Evolutionary conservation across 805 yeast genomes (phyloP).

Genomic region (Lipomyces kockii): DNA sequence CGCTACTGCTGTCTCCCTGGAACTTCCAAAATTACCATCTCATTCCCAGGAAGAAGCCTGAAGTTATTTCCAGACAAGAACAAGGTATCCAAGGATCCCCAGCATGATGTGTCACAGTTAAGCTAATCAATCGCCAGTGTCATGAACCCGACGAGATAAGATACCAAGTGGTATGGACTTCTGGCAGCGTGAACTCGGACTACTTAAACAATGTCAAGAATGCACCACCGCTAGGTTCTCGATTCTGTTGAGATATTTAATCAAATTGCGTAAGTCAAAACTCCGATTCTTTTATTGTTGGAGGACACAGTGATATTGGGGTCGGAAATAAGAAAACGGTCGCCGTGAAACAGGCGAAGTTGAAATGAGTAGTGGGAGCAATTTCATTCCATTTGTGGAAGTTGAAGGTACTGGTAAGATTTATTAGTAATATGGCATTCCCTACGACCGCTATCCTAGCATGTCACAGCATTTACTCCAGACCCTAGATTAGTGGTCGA

Average conservation of each 20-base stretch:
- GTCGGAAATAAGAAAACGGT: background rate
- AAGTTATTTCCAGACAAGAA: conserved; percentile 12
- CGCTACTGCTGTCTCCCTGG: conserved; percentile 11
- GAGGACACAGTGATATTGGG: conserved; percentile 10
- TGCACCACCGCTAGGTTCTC: background rate
- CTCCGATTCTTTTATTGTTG: conserved; percentile 20
- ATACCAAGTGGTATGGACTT: too few species aligned
- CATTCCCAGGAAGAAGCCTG: conserved; percentile 25
- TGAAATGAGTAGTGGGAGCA: conserved; percentile 11
- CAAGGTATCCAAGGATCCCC: conserved; percentile 25
- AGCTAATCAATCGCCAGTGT: conserved; percentile 22
- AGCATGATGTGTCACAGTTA: too few species aligned
- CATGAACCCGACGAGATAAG: conserved; percentile 28
- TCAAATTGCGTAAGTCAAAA: conserved; percentile 1
- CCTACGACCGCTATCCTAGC: too few species aligned
- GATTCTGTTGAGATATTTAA: too few species aligned
- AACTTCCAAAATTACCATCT: conserved; percentile 18
- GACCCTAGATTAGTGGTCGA: background rate
- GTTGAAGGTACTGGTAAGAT: conserved; percentile 17
- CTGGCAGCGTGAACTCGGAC: too few species aligned
- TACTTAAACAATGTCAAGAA: background rate
- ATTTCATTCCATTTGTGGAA: conserved; percentile 25
- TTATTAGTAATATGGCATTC: background rate
- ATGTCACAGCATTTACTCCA: conserved; percentile 1
- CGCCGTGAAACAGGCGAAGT: conserved; percentile 8